These are phyloP conservation scores for Rhodotorula sp. DNA, from an alignment of 1,284 basidiomycete genomes.

Conservation along the genomic window DNA sequence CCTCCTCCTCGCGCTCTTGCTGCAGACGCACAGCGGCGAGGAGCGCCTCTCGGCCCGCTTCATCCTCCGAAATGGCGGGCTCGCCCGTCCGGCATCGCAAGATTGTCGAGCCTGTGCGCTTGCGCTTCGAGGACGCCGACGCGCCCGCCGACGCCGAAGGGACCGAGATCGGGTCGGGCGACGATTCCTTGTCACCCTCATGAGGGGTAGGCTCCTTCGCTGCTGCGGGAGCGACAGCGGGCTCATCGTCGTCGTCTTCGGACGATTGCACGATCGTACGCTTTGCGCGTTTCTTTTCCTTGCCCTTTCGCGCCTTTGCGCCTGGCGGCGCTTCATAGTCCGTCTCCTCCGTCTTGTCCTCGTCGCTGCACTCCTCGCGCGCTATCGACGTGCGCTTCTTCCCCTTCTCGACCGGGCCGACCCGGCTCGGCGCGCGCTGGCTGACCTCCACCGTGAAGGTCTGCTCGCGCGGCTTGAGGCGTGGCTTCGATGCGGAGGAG, in stretches of 20 bases:
- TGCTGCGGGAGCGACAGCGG: background rate
- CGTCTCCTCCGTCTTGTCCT: background rate
- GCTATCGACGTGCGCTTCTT: background rate
- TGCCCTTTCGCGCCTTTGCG: background rate
- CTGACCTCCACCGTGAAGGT: background rate
- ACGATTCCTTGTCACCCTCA: background rate
- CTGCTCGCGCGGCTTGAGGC: background rate
- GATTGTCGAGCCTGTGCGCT: background rate
- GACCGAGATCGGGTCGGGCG: background rate
- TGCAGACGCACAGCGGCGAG: background rate
- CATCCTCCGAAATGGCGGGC: conserved; percentile 16
- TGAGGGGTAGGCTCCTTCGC: too few relatives aligned
- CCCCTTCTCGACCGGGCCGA: background rate
- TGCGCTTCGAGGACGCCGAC: background rate
- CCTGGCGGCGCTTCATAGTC: background rate
- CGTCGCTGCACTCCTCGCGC: background rate
- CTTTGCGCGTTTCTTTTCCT: background rate
- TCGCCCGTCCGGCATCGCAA: background rate
- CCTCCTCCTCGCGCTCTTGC: background rate
- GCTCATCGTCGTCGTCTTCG: background rate
- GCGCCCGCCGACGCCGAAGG: background rate
- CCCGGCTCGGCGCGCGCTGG: too few relatives aligned
- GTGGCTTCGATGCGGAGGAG: background rate
- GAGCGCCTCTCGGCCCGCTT: background rate
- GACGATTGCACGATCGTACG: conserved; percentile 1